Conservation (phyloP, 2,329 filamentous ascomycete genomes). For the Colletotrichum orchidophilum region DNA sequence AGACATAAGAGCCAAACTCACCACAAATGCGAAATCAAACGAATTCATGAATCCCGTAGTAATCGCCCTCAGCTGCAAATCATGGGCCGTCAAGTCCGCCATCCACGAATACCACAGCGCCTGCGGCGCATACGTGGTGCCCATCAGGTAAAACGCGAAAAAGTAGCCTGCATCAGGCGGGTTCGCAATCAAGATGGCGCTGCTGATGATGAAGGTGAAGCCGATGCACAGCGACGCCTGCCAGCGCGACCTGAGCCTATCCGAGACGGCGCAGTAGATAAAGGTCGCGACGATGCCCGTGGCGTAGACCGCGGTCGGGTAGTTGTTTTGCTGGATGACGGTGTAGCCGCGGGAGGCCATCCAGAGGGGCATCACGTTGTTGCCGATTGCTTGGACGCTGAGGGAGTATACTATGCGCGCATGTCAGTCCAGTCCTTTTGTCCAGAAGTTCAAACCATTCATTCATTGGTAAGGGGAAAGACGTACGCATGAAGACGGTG, state of each 20-base stretch:
- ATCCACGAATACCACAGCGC: conserved; percentile 59
- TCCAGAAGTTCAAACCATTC: too few species aligned
- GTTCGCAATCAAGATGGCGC: conserved; percentile 47
- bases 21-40: conserved; percentile 52
- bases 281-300: conserved; percentile 53
- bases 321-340: conserved; percentile 54
- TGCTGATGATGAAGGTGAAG: conserved; percentile 51
- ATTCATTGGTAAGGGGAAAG: rapidly evolving
- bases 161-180: conserved; percentile 49
- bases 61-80: conserved; percentile 52
- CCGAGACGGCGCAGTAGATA: conserved; percentile 50
- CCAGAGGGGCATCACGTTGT: conserved; percentile 57
- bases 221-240: conserved; percentile 53
- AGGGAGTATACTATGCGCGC: conserved; percentile 49
- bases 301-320: conserved; percentile 52
- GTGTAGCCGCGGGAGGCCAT: conserved; percentile 54
- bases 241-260: conserved; percentile 53
- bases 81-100: conserved; percentile 52
- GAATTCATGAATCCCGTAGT: conserved; percentile 55
- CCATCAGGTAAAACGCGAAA: conserved; percentile 54
- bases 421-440: too few species aligned
- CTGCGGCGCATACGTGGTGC: conserved; percentile 55
- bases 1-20: not conserved
- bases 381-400: conserved; percentile 51
- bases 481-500: conserved; percentile 54